A percentile compares a stretch with the other conserved stretches of the same genome.
phyloP scores from a whole-genome alignment of 129 eudicot genomes.

The Tanacetum coccineum region DNA sequence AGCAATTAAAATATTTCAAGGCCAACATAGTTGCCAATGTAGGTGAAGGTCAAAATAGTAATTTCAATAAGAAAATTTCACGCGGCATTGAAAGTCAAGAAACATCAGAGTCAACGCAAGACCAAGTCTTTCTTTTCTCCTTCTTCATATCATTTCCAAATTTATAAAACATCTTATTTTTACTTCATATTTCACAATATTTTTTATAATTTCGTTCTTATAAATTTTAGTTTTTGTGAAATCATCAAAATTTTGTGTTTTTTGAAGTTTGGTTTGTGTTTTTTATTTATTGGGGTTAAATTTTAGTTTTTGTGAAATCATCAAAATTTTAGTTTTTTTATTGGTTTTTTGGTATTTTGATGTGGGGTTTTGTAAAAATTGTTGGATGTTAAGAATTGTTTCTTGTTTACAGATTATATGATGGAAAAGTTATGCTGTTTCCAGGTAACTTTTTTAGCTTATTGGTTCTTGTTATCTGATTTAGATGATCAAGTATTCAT shows the following conservation, averaged over 20 bases:
- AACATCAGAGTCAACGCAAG: too few relatives aligned
- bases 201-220: too few relatives aligned
- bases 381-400: slow-evolving; percentile 36
- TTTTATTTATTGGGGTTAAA: too few relatives aligned
- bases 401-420: slow-evolving; percentile 27
- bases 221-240: slow-evolving; percentile 12
- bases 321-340: not conserved
- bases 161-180: too few relatives aligned
- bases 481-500: slow-evolving; percentile 19
- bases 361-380: slow-evolving; percentile 26
- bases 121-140: too few relatives aligned
- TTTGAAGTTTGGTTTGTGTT: slow-evolving; percentile 28
- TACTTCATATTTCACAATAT: too few relatives aligned
- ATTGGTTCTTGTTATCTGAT: slow-evolving; percentile 8
- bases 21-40: too few relatives aligned
- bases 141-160: too few relatives aligned
- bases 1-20: too few relatives aligned
- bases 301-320: slow-evolving; percentile 14
- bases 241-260: slow-evolving; percentile 17
- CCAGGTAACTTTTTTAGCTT: slow-evolving; percentile 35
- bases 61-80: too few relatives aligned
- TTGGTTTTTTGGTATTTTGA: slow-evolving; percentile 14
- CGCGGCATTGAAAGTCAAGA: too few relatives aligned
- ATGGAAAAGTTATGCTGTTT: slow-evolving; percentile 55
- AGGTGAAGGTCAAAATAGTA: too few relatives aligned